Base-by-base conservation (phyloP, 805 yeast species). In the Saccharomyces mikatae region DNA sequence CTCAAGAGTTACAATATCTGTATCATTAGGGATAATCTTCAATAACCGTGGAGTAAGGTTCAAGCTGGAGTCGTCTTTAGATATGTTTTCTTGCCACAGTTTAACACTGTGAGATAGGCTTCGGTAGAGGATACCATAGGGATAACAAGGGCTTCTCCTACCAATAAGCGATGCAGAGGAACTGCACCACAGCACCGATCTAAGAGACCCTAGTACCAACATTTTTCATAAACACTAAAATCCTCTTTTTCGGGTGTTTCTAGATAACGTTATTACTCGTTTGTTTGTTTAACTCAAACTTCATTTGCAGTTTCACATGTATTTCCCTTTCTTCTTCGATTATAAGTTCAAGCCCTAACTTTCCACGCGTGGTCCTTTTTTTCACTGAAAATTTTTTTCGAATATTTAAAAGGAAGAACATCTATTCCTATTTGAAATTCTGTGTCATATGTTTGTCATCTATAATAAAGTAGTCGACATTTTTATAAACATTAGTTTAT, bases 1-100 rank as follows among this genome's bases (percentile, higher is more conserved):
- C 71, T 90, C 97, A 69, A 90, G 76, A 30, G 82, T 89, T 8
- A 92, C 87, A 56, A 82, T 66, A 59, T 79, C 82, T 6, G 74
- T 58, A 52, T 73, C 70, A 62, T 78, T 72, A 36, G 76, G 74
- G 28, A 74, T 70, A 54, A 77, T 71, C 51, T 72, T 72, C 50
- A 75, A 62, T 51, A 68, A 58, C 14, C 58, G 62, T 1, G 66
- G 63, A 4, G 62, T 58, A 11, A 64, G 54, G 29, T 27, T 36
- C 24, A 36, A 50, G 30, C 52, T 53, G 6, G 54, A 17, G 9
- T 52, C 55, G 24, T 36, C 54, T 41, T 44, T 44, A 21, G 29
- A 31, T 24, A 31, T 49, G 41, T 49, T 41, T 22, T 52, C 54
- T 48, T 58, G 59, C 53, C 50, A 36, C n/a, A 41, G 28, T 44